Percentiles rank a stretch among this genome's conserved stretches.
These are phyloP conservation scores for Lactifluus echinatus DNA, from an alignment of 768 basidiomycete genomes.

Conservation along the genomic window DNA sequence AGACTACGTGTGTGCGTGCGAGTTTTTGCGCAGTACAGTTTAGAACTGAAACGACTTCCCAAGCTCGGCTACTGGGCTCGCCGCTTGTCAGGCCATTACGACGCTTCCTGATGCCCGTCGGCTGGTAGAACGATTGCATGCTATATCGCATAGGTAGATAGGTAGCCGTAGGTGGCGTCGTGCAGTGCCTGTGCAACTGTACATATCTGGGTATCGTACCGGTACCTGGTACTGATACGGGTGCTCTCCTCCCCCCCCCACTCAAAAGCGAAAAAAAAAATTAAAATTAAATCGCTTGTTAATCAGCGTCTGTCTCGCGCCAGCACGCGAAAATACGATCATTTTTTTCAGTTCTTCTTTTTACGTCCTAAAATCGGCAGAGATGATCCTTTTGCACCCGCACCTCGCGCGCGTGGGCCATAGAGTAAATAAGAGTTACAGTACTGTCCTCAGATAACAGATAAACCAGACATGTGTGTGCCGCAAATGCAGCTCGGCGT, in stretches of 20 bases:
- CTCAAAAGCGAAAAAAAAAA: not conserved
- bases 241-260: too few relatives aligned
- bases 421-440: too few relatives aligned
- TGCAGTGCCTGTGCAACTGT: not conserved
- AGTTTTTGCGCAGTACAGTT: too few relatives aligned
- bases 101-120: slow-evolving; percentile 12
- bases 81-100: not conserved
- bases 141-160: too few relatives aligned
- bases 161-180: not conserved
- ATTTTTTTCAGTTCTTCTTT: not conserved
- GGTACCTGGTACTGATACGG: too few relatives aligned
- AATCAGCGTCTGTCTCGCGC: not conserved
- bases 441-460: too few relatives aligned
- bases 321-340: not conserved
- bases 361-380: slow-evolving; percentile 3
- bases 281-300: not conserved
- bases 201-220: too few relatives aligned
- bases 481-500: not conserved
- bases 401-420: too few relatives aligned
- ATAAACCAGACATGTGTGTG: too few relatives aligned
- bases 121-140: not conserved
- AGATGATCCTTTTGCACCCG: not conserved
- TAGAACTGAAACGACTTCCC: not conserved
- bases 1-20: too few relatives aligned
- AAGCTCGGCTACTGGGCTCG: not conserved